Evolutionary conservation across 139 green algal species (phyloP).

Genomic region (Coelastrella sp.): DNA sequence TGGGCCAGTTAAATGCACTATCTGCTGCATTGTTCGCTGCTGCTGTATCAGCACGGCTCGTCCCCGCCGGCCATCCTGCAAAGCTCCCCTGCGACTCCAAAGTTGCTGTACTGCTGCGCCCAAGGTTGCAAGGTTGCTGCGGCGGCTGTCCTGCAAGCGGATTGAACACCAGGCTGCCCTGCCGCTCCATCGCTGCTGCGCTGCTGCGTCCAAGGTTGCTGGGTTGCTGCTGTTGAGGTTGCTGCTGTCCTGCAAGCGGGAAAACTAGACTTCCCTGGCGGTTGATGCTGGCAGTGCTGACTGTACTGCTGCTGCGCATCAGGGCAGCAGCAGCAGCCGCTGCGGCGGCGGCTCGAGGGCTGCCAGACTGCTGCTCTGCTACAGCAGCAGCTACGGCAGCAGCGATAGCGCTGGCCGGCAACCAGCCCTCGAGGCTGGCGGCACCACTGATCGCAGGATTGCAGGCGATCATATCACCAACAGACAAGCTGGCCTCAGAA

Average conservation of each 20-base stretch:
- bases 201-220: not conserved
- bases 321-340: slow-evolving; percentile 7
- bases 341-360: slow-evolving; percentile 11
- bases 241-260: not conserved
- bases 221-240: not conserved
- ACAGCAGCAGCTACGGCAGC: slow-evolving; percentile 29
- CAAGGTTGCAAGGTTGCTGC: not conserved
- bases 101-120: slow-evolving; percentile 8
- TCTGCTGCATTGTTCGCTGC: not conserved
- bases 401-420: not conserved
- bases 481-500: slow-evolving; percentile 2
- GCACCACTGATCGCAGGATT: slow-evolving; percentile 10
- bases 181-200: not conserved
- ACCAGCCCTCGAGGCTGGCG: slow-evolving; percentile 30
- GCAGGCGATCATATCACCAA: not conserved
- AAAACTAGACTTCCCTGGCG: slow-evolving; percentile 28
- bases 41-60: not conserved
- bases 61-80: slow-evolving; percentile 14
- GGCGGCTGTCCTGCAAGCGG: not conserved
- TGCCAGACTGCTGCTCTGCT: not conserved
- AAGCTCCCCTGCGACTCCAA: slow-evolving; percentile 25
- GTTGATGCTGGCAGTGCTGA: not conserved
- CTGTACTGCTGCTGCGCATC: slow-evolving; percentile 18
- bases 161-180: slow-evolving; percentile 4
- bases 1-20: not conserved